Evolutionary conservation across 148 eudicot genomes (phyloP).

Genomic region (Rhododendron henanense): DNA sequence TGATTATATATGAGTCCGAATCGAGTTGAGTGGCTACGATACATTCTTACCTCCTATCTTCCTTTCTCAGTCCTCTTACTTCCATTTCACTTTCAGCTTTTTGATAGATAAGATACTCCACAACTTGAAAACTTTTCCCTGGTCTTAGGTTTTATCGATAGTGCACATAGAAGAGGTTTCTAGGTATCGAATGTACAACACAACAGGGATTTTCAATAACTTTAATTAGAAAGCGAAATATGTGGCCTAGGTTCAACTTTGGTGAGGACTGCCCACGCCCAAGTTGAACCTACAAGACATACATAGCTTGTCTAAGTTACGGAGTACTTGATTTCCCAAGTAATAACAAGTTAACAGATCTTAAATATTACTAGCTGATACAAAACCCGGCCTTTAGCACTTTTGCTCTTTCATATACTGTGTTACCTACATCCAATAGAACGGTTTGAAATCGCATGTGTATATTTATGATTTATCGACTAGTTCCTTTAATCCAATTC

Average conservation of each 20-base stretch:
- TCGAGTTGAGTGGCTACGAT: background rate
- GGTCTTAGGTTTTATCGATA: background rate
- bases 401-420: background rate
- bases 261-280: no score
- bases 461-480: background rate
- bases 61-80: background rate
- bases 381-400: background rate
- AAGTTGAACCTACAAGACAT: no score
- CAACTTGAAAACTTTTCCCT: background rate
- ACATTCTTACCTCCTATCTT: background rate
- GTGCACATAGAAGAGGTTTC: background rate
- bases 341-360: background rate
- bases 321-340: background rate
- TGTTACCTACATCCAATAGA: background rate
- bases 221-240: background rate
- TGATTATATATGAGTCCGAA: background rate
- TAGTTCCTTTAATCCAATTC: background rate
- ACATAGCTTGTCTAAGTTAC: background rate
- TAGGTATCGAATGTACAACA: background rate
- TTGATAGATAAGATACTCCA: background rate
- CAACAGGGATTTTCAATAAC: background rate
- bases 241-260: background rate
- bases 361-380: background rate
- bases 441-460: background rate
- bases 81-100: background rate